Conservation (phyloP, 2,329 filamentous ascomycete genomes). For the Arthrobotrys musiformis region DNA sequence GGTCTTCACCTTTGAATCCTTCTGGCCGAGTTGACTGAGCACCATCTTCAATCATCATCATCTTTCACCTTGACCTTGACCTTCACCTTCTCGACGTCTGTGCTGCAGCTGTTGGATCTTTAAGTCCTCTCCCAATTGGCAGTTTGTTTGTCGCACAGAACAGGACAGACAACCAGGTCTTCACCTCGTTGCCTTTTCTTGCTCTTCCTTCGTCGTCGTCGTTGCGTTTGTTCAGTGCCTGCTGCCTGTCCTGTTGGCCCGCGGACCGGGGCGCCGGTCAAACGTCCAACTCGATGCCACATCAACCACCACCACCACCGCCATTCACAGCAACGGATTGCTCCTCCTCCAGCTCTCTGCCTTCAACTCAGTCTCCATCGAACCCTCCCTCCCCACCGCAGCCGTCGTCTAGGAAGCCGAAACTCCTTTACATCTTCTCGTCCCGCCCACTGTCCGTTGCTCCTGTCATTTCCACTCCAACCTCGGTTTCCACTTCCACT, state of each 20-base stretch:
- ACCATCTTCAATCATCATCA: not conserved
- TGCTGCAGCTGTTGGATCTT: not conserved
- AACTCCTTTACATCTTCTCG: constrained; percentile 28
- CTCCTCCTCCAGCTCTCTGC: not conserved
- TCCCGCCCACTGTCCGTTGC: constrained; percentile 30
- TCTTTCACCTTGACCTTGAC: too few relatives aligned
- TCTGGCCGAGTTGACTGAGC: too few relatives aligned
- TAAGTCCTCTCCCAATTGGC: not conserved
- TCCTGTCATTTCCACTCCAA: not conserved
- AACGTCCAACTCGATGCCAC: constrained; percentile 25
- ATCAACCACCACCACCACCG: not conserved
- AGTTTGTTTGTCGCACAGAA: not conserved
- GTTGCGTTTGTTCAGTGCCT: not conserved
- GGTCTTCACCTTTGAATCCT: not conserved
- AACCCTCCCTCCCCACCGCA: not conserved
- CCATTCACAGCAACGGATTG: not conserved
- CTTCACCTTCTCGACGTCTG: not conserved
- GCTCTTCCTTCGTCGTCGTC: too few relatives aligned
- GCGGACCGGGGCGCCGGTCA: not conserved
- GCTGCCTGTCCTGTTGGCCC: constrained; percentile 3
- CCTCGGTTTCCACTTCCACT: not conserved
- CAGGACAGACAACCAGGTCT: not conserved
- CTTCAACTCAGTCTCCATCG: not conserved
- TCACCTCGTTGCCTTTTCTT: not conserved
- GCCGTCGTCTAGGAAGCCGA: not conserved